phyloP scores from a whole-genome alignment of 2,329 filamentous ascomycete species.

The Atkinsonella hypoxylon region DNA sequence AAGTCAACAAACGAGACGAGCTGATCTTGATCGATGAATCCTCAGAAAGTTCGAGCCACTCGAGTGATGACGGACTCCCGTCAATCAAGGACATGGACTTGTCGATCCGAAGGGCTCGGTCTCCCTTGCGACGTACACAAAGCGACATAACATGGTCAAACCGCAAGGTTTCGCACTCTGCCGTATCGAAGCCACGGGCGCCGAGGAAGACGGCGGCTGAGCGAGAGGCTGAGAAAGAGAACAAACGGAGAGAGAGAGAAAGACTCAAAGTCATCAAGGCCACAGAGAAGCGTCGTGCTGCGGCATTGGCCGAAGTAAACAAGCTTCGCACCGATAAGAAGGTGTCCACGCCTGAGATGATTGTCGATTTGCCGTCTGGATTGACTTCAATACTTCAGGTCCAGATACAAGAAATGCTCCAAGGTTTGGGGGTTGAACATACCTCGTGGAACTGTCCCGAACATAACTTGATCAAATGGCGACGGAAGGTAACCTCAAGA shows the following conservation, averaged over 20 bases:
- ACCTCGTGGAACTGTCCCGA: conserved; percentile 32
- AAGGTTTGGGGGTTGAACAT: conserved; percentile 35
- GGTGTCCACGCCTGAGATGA: conserved; percentile 63
- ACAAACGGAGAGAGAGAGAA: conserved; percentile 44
- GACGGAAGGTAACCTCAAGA: conserved; percentile 50
- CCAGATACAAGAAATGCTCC: conserved; percentile 38
- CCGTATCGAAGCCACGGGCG: conserved; percentile 31
- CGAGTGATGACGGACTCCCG: conserved; percentile 39
- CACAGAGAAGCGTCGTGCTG: conserved; percentile 49
- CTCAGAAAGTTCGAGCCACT: conserved; percentile 17
- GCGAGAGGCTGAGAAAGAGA: conserved; percentile 35
- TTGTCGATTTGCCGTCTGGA: conserved; percentile 52
- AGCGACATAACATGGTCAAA: conserved; percentile 17
- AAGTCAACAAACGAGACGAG: not conserved
- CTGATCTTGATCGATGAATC: conserved; percentile 26
- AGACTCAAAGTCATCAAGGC: conserved; percentile 49
- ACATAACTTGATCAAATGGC: conserved; percentile 51
- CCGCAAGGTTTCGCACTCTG: conserved; percentile 21
- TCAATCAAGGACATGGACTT: conserved; percentile 31
- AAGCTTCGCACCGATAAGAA: conserved; percentile 64
- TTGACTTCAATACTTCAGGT: conserved; percentile 35
- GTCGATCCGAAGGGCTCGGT: conserved; percentile 11
- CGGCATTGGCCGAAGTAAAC: conserved; percentile 61
- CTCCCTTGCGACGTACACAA: conserved; percentile 18
- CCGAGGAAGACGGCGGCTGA: conserved; percentile 18